Base-by-base conservation (phyloP, 2,329 filamentous ascomycete genomes). In the Aspergillus transmontanensis region DNA sequence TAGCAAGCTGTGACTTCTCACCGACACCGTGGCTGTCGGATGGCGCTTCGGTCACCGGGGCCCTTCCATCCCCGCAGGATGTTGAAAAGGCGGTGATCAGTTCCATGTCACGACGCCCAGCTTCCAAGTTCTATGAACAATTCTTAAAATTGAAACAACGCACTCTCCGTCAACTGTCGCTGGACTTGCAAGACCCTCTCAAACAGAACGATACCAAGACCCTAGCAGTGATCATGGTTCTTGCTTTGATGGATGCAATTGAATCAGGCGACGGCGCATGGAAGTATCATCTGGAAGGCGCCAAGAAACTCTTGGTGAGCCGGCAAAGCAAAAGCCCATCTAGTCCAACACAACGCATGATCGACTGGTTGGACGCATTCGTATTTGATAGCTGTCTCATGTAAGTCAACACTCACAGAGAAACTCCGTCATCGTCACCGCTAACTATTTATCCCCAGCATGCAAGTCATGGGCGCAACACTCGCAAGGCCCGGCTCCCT, bases 201-300 rank as follows among this genome's bases (percentile, higher is more conserved):
- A 66, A 67, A 63, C 68, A 72, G 51, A 78, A 78, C 6, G 81
- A 83, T 51, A 72, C 83, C 21, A 75, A 80, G 34, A 78, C 75
- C 2, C 63, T 84, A 55, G 80, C 80, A 19, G 78, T 80, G 0
- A 82, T 84, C 30, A 74, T 84, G 23, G 73, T 84, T 6, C 80
- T 85, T 61, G 80, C 83, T 61, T 79, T 84, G 23, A 79, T 84
- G 63, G 82, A 84, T 60, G 73, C 84, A 6, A 77, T 85, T 6
- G 82, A 84, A 64, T 84, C 83, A 0, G 83, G 83, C 16, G 79
- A 77, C 56, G 82, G 82, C 12, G 79, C 82, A 39, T 85, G 83
- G 83, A 84, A 79, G 66, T 78, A 81, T 39, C 83, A 85, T 63
- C 77, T 84, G 56, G 81, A 83, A 63, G 83, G 83, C 7, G 83